Evolutionary conservation across 1,284 basidiomycete genomes (phyloP), one percentile per base, ranked within the genome.

Genomic region (Farysia itapuensis): DNA sequence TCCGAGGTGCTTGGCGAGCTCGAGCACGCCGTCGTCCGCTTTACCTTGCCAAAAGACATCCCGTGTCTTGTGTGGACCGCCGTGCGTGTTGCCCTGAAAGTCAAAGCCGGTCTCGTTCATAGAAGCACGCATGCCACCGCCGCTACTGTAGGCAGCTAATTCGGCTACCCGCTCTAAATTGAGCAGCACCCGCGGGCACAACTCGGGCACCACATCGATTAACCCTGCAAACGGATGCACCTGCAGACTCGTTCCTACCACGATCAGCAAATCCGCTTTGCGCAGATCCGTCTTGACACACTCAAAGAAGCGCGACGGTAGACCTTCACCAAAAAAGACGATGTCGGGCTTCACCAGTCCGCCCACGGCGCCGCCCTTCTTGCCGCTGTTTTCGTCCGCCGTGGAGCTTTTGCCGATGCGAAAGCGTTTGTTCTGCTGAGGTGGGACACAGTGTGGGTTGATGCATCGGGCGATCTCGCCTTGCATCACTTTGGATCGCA

Each of bases 181-280:
- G 69, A 83, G 79, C 9, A 83, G 75, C 11, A 82, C 23, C 0
- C 82, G 74, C 0, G 82, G 81, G 21, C 78, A 79, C 9, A 44
- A 21, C 3, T 51, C 22, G 0, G 75, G 64, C 4, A 82, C 81
- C 9, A 73, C 67, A 46, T 80, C 70, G 15, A 82, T 75, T 2
- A 84, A 73, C 1, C 77, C 77, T 2, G 82, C 81, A 61, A 83
- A 84, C 2, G 82, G 82, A 19, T 82, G 79, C 2, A 82, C 82
- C 41, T 85, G 86, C 20, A 94, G 81, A 2, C 90, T 94, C 0
- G 94, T 97, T 20, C 94, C 94, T 63, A 97, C 85, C 22, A 96
- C 85, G 61, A 97, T 85, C 15, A 97, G 82, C 9, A 97, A 81
- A 76, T 97, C 90, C 2, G 89, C 89, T 16, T 68, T 29, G 3